These are phyloP conservation scores for Aspergillus sclerotiicarbonarius DNA, from an alignment of 495 filamentous ascomycete genomes.

Conservation along the genomic window DNA sequence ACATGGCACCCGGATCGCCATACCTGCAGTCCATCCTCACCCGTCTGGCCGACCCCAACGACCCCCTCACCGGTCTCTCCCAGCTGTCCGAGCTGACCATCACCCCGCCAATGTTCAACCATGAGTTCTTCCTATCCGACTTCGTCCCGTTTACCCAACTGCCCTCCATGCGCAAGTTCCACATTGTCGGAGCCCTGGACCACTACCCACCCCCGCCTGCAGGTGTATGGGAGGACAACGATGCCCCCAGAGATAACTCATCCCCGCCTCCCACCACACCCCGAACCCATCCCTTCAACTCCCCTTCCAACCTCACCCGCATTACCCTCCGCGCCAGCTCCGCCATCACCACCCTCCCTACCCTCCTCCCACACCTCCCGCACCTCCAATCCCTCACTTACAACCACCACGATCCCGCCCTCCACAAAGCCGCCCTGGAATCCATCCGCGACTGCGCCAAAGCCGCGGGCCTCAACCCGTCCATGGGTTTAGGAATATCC, in stretches of 20 bases:
- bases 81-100: not conserved
- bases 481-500: not conserved
- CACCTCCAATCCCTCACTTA: not conserved
- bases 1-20: not conserved
- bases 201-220: not conserved
- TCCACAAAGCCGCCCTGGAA: not conserved
- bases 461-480: not conserved
- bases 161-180: not conserved
- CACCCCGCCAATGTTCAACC: not conserved
- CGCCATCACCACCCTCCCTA: not conserved
- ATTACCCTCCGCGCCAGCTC: not conserved
- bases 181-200: not conserved
- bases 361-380: not conserved
- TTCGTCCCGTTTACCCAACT: not conserved
- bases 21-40: not conserved
- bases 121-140: not conserved
- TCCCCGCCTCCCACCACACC: not conserved
- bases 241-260: not conserved
- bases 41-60: not conserved
- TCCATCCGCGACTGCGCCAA: not conserved
- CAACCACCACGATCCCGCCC: not conserved
- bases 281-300: not conserved
- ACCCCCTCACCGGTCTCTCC: not conserved
- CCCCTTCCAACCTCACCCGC: not conserved
- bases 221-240: not conserved